Conservation (phyloP, 129 eudicot genomes). For the Mikania micrantha region DNA sequence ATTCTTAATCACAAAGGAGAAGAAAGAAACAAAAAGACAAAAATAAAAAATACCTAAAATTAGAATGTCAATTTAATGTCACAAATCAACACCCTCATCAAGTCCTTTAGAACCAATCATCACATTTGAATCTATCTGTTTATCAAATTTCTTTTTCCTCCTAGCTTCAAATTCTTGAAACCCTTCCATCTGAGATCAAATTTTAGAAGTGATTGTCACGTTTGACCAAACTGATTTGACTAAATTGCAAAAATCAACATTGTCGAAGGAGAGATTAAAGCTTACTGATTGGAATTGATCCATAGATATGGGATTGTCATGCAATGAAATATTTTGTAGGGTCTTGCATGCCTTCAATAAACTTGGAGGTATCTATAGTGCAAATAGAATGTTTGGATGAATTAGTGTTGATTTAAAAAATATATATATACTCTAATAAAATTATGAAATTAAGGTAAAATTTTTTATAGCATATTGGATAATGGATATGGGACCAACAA, state of each 20-base stretch:
- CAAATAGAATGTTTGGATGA: not conserved
- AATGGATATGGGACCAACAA: not conserved
- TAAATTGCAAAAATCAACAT: not conserved
- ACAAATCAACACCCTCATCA: constrained; percentile 90
- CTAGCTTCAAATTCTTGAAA: constrained; percentile 88
- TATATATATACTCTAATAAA: too few species aligned
- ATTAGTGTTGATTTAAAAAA: not conserved
- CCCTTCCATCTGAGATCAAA: constrained; percentile 77
- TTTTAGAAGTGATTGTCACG: not conserved
- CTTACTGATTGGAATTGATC: constrained; percentile 79
- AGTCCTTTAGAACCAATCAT: constrained; percentile 88
- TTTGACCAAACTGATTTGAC: not conserved
- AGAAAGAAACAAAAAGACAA: not conserved
- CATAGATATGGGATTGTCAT: constrained; percentile 84
- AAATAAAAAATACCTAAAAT: not conserved
- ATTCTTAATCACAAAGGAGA: not conserved
- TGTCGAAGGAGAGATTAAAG: not conserved
- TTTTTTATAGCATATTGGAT: not conserved
- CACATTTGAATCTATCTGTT: constrained; percentile 88
- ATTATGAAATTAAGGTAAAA: not conserved
- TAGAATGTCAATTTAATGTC: constrained; percentile 6
- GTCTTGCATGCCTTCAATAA: constrained; percentile 72
- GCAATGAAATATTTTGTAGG: constrained; percentile 81
- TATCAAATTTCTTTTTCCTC: constrained; percentile 88
- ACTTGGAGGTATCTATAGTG: constrained; percentile 66